Percentiles rank a stretch among this genome's conserved stretches.
Conservation (phyloP, 805 yeast species). For the Komagataella pseudopastoris region DNA sequence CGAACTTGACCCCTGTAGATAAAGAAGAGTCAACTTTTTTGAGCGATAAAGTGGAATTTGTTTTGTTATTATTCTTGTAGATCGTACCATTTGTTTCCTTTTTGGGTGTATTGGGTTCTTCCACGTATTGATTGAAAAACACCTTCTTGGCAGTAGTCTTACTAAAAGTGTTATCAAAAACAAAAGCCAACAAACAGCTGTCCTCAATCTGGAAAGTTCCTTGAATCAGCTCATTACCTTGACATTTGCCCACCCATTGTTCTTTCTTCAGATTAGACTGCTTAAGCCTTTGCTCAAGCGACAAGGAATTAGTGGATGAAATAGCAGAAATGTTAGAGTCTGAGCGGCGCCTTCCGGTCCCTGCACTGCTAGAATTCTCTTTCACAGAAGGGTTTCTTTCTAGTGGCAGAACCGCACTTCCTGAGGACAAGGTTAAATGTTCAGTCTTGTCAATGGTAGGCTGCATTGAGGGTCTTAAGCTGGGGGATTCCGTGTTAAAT, state of each 20-base stretch:
- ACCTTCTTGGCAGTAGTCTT: conserved; percentile 76
- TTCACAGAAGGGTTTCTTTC: neutral
- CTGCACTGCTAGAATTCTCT: conserved; percentile 6
- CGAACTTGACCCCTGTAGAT: conserved; percentile 13
- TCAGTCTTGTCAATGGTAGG: neutral
- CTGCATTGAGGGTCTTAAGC: neutral
- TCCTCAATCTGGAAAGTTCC: conserved; percentile 46
- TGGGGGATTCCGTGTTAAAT: neutral
- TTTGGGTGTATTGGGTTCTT: conserved; percentile 9
- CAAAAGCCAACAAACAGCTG: conserved; percentile 73
- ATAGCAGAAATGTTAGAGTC: conserved; percentile 2
- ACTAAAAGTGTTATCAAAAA: conserved; percentile 86
- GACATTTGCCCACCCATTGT: conserved; percentile 40
- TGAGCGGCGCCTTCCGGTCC: conserved; percentile 2
- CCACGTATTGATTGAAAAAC: conserved; percentile 41
- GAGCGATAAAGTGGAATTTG: conserved; percentile 1
- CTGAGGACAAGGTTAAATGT: neutral
- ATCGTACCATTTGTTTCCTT: conserved; percentile 2
- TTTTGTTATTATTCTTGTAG: neutral
- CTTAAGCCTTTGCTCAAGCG: conserved; percentile 43
- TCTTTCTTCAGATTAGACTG: conserved; percentile 37
- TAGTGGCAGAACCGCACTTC: neutral
- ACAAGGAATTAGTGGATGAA: conserved; percentile 1
- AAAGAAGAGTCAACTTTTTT: neutral
- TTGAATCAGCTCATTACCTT: conserved; percentile 45